Base-by-base conservation (phyloP, 352 stramenopile species). In the Globisporangium nodosum region DNA sequence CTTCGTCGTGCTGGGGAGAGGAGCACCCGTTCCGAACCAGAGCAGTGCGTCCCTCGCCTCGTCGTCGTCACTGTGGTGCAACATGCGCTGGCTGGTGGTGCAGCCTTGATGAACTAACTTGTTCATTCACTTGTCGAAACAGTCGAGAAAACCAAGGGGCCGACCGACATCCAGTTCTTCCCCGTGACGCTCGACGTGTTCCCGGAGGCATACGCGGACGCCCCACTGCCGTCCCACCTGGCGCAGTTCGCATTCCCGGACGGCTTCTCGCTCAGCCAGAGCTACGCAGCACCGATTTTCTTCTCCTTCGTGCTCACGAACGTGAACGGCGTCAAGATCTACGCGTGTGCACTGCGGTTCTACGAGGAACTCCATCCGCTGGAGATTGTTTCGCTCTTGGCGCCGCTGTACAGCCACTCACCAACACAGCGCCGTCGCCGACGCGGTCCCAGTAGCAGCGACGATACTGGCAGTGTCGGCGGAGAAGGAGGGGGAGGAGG, bases 261-360 rank as follows among this genome's bases (percentile, higher is more conserved):
- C 53, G 82, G 85, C 1, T 90, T 88, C 52, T 54, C 63, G 15
- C 64, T 94, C 13, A 82, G 71, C 56, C 72, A 81, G 46, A 75
- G 63, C 9, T 90, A 90, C 52, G 30, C 65, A 3, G 57, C 74
- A 1, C 85, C 85, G 9, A 74, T 79, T 2, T 88, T 90, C 54
- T 92, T 94, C 65, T 87, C 82, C 5, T 94, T 94, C 59, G 84
- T 94, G 48, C 73, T 94, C 31, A 94, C 84, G 16, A 92, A 94
- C 54, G 70, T 92, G 8, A 88, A 68, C 46, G 85, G 85, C 1
- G 66, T 88, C 53, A 90, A 88, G 62, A 88, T 92, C 46, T 94
- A 92, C 58, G 82, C 77, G 1, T 90, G 74, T 12, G 82, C 81
- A 3, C 73, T 94, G 15, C 85, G 81, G 46, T 94, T 94, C 58